Evolutionary conservation across 2,329 filamentous ascomycete species (phyloP), one percentile per base, ranked within the genome.

Genomic region (Exophiala sideris): DNA sequence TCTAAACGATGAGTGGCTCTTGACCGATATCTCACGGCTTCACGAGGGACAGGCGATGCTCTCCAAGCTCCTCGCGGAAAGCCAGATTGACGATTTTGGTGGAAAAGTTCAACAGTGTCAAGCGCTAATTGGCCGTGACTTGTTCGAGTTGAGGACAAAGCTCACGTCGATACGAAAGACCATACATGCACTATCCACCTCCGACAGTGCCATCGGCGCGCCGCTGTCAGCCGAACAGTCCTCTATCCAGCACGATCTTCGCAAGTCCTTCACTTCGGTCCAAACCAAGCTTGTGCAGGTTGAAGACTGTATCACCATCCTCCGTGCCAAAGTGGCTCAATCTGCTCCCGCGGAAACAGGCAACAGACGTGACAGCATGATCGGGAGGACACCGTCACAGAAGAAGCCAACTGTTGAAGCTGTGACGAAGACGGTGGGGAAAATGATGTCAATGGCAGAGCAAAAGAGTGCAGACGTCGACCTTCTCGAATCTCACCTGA

Each of bases 381-480:
- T 61, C 32, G 56, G 62, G 29, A 51, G 62, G 38, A 56, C 54
- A 57, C 55, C 39, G 64, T 48, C 61, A 76, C 61, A 79, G 33
- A 77, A 79, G 47, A 81, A 86, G 3, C 94, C 94, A 0, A 96
- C 91, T 0, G 89, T 96, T 8, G 94, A 96, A 64, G 89, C 90
- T 0, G 89, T 99, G 16, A 86, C 91, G 62, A 89, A 88, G 56
- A 99, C 94, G 1, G 95, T 99, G 61, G 78, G 79, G 54, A 96
- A 94, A 67, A 91, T 99, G 87, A 96, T 91, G 33, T 82, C 78
- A 56, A 92, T 96, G 86, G 88, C 88, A 0, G 89, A 97, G 76
- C 89, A 90, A 73, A 88, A 89, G 68, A 94, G 88, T 67, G 89
- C 87, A 54, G 92, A 97, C 64, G 85, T 99, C 48, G 90, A 96